Conservation (phyloP, 176 grass and related monocot genomes). For the Rhynchospora breviuscula region DNA sequence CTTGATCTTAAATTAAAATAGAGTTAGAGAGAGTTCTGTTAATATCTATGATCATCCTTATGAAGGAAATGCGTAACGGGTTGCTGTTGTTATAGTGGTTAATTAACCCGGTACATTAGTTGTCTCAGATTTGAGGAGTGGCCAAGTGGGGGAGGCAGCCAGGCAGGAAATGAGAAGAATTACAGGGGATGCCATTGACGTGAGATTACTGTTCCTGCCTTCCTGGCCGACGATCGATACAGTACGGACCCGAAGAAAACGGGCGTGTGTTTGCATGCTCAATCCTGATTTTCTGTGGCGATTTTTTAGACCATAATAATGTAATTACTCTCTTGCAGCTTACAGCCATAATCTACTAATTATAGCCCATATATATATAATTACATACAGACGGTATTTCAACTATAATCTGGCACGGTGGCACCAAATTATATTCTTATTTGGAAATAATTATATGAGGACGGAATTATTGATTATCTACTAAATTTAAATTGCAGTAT, state of each 20-base stretch:
- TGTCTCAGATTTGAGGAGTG: not conserved
- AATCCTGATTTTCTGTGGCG: constrained; percentile 6
- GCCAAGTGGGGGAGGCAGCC: not conserved
- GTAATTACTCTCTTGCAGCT: too few relatives aligned
- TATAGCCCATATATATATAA: too few relatives aligned
- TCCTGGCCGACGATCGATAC: constrained; percentile 5
- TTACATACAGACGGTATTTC: too few relatives aligned
- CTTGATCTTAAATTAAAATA: not conserved
- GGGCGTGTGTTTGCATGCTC: constrained; percentile 13
- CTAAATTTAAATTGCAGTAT: too few relatives aligned
- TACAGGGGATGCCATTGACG: not conserved
- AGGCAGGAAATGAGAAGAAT: not conserved
- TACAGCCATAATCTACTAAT: too few relatives aligned
- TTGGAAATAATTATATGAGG: too few relatives aligned
- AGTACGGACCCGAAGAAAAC: constrained; percentile 24
- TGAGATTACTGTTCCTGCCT: constrained; percentile 1
- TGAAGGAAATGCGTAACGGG: not conserved
- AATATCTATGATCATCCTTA: not conserved
- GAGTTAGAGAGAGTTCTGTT: not conserved
- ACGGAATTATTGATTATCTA: too few relatives aligned
- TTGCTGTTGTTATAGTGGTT: not conserved
- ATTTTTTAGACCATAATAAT: too few relatives aligned
- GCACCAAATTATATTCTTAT: too few relatives aligned
- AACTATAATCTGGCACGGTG: too few relatives aligned
- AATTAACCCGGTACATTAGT: not conserved